These are phyloP conservation scores for Trichoderma oligosporum DNA, from an alignment of 2,329 filamentous ascomycete species.

Conservation along the genomic window DNA sequence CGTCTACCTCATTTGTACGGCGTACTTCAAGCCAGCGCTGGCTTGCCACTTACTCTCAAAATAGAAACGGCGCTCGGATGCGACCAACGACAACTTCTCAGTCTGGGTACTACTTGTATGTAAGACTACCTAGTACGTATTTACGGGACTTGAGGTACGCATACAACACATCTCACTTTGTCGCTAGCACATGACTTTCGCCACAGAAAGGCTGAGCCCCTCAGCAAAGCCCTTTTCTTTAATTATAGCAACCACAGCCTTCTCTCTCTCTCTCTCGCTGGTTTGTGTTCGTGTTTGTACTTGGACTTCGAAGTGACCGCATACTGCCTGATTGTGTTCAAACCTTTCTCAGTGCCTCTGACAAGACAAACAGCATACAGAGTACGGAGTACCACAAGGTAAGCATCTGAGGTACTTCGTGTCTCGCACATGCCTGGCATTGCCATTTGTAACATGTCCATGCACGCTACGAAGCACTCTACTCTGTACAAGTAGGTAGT, in stretches of 20 bases:
- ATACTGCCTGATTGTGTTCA: constrained; percentile 2
- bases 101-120: background rate
- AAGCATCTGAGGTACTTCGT: too few relatives aligned
- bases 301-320: constrained; percentile 8
- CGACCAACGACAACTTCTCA: constrained; percentile 1
- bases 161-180: background rate
- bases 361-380: background rate
- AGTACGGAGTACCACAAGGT: too few relatives aligned
- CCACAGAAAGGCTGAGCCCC: constrained; percentile 13
- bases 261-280: background rate
- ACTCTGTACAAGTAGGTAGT: too few relatives aligned
- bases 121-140: background rate
- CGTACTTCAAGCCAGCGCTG: background rate
- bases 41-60: background rate
- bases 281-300: background rate
- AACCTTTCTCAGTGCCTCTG: background rate
- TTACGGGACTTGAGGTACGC: background rate
- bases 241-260: constrained; percentile 18
- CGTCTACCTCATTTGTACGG: background rate
- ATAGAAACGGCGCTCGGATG: background rate
- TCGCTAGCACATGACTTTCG: constrained; percentile 13
- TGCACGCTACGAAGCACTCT: too few relatives aligned
- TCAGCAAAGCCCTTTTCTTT: constrained; percentile 8
- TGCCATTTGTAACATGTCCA: too few relatives aligned
- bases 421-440: too few relatives aligned